These are phyloP conservation scores for Hygrocybe punicea DNA, from an alignment of 768 basidiomycete genomes.

Conservation along the genomic window DNA sequence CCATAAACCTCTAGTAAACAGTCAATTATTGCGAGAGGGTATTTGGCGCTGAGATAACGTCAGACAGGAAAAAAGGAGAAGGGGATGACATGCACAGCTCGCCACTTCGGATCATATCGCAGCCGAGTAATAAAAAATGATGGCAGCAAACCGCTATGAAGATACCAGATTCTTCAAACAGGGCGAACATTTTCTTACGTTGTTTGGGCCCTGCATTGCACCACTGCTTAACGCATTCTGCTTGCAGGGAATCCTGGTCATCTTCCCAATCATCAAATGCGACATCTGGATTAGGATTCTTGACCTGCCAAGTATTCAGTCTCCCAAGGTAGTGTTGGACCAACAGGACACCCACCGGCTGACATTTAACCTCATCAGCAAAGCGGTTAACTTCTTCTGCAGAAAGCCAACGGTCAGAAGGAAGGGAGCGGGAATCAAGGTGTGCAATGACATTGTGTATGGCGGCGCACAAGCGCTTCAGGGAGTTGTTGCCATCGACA, in stretches of 20 bases:
- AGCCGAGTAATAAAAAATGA: conserved; percentile 4
- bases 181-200: conserved; percentile 21
- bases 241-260: conserved; percentile 12
- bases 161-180: conserved; percentile 29
- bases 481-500: background rate
- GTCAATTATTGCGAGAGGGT: conserved; percentile 18
- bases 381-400: conserved; percentile 13
- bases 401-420: conserved; percentile 11
- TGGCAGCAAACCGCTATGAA: conserved; percentile 28
- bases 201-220: conserved; percentile 12
- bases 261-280: conserved; percentile 3
- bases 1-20: conserved; percentile 17
- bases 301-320: background rate
- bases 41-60: conserved; percentile 17
- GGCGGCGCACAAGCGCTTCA: conserved; percentile 2
- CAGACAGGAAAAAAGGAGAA: background rate
- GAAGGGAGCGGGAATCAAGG: conserved; percentile 5
- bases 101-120: conserved; percentile 30
- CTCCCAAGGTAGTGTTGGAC: background rate
- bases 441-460: conserved; percentile 5
- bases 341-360: background rate
- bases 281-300: background rate
- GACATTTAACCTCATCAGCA: conserved; percentile 14
- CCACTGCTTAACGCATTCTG: conserved; percentile 13
- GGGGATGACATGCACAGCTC: conserved; percentile 9